Conservation (phyloP, 164 flowering plant species). For the Dillenia suffruticosa region DNA sequence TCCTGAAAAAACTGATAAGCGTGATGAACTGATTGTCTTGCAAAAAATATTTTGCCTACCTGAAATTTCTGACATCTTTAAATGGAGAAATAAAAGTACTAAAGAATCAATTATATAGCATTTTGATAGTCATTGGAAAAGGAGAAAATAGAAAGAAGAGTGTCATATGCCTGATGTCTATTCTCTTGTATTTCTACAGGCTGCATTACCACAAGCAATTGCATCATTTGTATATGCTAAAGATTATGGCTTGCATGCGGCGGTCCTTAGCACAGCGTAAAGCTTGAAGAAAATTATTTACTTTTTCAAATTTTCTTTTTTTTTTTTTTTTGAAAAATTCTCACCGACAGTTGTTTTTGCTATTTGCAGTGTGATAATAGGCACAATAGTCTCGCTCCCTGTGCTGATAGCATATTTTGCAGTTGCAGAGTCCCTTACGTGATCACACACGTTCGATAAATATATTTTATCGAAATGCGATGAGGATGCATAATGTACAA, state of each 20-base stretch:
- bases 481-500: no score
- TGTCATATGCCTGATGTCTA: not conserved
- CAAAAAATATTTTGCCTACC: no score
- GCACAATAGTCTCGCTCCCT: conserved; percentile 53
- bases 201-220: conserved; percentile 85
- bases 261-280: conserved; percentile 89
- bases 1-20: no score
- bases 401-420: conserved; percentile 50
- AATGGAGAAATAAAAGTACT: no score
- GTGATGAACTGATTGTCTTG: no score
- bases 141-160: no score
- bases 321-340: not conserved
- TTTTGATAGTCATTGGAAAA: no score
- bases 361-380: conserved; percentile 65
- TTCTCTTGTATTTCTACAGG: conserved; percentile 32
- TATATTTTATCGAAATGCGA: no score
- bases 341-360: not conserved
- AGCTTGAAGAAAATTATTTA: conserved; percentile 4
- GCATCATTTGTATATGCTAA: conserved; percentile 72
- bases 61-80: no score
- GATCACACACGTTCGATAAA: conserved; percentile 1
- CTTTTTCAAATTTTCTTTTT: not conserved
- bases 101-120: no score
- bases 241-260: conserved; percentile 83
- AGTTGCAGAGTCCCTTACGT: conserved; percentile 32